These are phyloP conservation scores for Pichia sp. DNA, from an alignment of 1,139 yeast genomes.

Conservation along the genomic window DNA sequence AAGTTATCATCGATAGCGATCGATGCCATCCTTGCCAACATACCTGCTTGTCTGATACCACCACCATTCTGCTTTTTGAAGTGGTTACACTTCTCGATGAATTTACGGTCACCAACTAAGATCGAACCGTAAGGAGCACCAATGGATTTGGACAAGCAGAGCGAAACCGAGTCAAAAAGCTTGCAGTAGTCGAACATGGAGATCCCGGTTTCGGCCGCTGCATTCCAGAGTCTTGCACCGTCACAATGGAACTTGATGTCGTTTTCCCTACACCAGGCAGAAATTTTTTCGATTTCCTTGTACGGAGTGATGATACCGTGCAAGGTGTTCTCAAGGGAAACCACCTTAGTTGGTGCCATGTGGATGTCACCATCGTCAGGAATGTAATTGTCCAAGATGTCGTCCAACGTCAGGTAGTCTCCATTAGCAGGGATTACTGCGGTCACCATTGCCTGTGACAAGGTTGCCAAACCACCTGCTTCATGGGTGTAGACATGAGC, in stretches of 20 bases:
- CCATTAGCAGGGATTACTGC: slow-evolving; percentile 79
- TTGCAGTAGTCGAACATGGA: slow-evolving; percentile 68
- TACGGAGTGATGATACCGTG: slow-evolving; percentile 81
- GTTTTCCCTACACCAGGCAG: slow-evolving; percentile 63
- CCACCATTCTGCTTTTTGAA: slow-evolving; percentile 94
- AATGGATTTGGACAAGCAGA: slow-evolving; percentile 84
- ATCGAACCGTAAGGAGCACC: slow-evolving; percentile 96
- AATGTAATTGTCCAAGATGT: slow-evolving; percentile 57
- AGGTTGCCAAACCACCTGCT: slow-evolving; percentile 86
- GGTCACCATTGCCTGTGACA: slow-evolving; percentile 89
- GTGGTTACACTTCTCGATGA: slow-evolving; percentile 74
- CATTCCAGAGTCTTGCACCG: slow-evolving; percentile 96
- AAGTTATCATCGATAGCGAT: slow-evolving; percentile 75
- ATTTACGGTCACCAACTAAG: slow-evolving; percentile 60
- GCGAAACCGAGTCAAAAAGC: slow-evolving; percentile 80
- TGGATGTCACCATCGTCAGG: slow-evolving; percentile 84
- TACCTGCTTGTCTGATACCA: slow-evolving; percentile 87
- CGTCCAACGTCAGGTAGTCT: slow-evolving; percentile 72
- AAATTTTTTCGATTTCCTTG: slow-evolving; percentile 71
- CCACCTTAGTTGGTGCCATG: slow-evolving; percentile 80
- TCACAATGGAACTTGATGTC: slow-evolving; percentile 75
- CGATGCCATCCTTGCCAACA: slow-evolving; percentile 76
- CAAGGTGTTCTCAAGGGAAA: slow-evolving; percentile 82
- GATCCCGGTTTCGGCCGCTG: slow-evolving; percentile 69
- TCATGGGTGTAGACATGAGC: slow-evolving; percentile 82